Evolutionary conservation across 2,329 filamentous ascomycete genomes (phyloP).

Genomic region (Claviceps sp.): DNA sequence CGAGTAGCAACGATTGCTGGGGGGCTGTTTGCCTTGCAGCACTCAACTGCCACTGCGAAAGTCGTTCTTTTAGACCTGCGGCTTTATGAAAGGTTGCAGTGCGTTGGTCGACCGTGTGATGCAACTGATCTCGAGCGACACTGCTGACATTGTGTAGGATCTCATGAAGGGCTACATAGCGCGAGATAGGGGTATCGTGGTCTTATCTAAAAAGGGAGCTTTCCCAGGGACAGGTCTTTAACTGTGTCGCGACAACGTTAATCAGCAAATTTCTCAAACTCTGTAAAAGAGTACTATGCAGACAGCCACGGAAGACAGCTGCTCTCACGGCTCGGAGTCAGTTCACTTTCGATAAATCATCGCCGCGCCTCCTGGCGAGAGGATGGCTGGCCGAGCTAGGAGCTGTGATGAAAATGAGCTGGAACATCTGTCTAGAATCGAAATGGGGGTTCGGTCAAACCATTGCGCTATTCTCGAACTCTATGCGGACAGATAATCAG

Average conservation of each 20-base stretch:
- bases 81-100: background rate
- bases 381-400: background rate
- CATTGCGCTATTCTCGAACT: background rate
- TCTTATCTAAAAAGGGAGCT: conserved; percentile 82
- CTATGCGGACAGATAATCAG: background rate
- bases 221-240: conserved; percentile 79
- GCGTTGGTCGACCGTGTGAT: background rate
- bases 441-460: background rate
- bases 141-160: conserved; percentile 40
- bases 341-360: background rate
- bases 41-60: background rate
- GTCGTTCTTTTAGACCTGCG: background rate
- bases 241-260: background rate
- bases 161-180: conserved; percentile 98
- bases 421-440: background rate
- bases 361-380: background rate
- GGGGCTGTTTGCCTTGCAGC: background rate
- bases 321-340: background rate
- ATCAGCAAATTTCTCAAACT: background rate
- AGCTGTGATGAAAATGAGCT: background rate
- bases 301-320: too few species aligned
- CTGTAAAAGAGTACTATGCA: background rate
- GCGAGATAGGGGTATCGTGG: conserved; percentile 76
- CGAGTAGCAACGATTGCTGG: background rate
- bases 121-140: conserved; percentile 5